phyloP scores from a whole-genome alignment of 1,284 basidiomycete genomes.

The Anthracocystis walkeri region DNA sequence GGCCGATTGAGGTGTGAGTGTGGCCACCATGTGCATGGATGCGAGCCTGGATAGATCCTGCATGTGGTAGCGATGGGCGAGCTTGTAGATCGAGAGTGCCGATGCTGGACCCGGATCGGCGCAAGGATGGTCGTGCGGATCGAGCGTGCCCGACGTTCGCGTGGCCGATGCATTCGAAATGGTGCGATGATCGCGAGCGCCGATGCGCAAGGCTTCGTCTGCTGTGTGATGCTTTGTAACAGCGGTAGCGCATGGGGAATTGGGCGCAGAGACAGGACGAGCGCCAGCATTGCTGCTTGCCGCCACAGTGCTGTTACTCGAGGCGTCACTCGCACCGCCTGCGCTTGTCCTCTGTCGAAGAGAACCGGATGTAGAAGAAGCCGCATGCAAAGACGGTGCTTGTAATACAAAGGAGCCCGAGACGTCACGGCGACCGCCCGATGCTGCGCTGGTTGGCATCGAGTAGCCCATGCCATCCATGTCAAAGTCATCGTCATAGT shows the following conservation, averaged over 20 bases:
- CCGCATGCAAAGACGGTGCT: not conserved
- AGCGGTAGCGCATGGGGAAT: slow-evolving; percentile 10
- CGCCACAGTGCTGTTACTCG: not conserved
- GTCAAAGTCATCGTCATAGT: slow-evolving; percentile 14
- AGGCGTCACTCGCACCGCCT: slow-evolving; percentile 3
- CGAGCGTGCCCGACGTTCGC: slow-evolving; percentile 59
- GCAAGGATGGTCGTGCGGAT: slow-evolving; percentile 82
- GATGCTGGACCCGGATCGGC: slow-evolving; percentile 70
- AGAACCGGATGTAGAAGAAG: slow-evolving; percentile 30
- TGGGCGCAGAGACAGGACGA: slow-evolving; percentile 20
- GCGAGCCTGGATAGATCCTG: slow-evolving; percentile 77
- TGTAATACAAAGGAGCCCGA: slow-evolving; percentile 28
- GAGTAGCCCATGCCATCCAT: slow-evolving; percentile 20
- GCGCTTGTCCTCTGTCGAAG: slow-evolving; percentile 34
- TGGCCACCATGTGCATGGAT: slow-evolving; percentile 80
- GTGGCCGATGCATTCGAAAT: slow-evolving; percentile 12
- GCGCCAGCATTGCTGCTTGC: slow-evolving; percentile 8
- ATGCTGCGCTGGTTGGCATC: not conserved
- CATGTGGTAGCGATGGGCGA: slow-evolving; percentile 83
- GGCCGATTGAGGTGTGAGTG: slow-evolving; percentile 78
- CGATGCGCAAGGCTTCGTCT: slow-evolving; percentile 6
- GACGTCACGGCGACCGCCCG: slow-evolving; percentile 16
- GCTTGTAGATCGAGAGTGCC: slow-evolving; percentile 81
- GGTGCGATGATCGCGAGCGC: slow-evolving; percentile 9
- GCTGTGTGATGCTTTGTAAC: slow-evolving; percentile 13